phyloP scores from a whole-genome alignment of 805 yeast species.

The Ogataea paraovalis region DNA sequence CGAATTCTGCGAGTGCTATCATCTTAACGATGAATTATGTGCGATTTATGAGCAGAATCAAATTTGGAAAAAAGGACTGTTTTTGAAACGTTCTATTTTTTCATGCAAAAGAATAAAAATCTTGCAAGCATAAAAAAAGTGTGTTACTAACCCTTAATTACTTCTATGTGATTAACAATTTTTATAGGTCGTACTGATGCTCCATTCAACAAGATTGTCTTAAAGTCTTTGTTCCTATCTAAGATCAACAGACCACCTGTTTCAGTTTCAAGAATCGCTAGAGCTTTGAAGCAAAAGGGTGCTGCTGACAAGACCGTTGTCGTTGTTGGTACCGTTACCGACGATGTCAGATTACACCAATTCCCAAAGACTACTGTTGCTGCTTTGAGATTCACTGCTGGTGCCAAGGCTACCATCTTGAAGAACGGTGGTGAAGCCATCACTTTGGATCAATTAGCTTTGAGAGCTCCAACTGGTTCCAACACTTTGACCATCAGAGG shows the following conservation, averaged over 20 bases:
- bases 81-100: not conserved
- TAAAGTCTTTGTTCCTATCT: constrained; percentile 91
- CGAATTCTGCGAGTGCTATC: constrained; percentile 31
- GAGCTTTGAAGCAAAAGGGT: constrained; percentile 77
- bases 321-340: constrained; percentile 99
- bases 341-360: constrained; percentile 89
- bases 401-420: constrained; percentile 95
- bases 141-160: constrained; percentile 28
- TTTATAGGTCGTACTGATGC: constrained; percentile 92
- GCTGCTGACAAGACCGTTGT: constrained; percentile 90
- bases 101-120: constrained; percentile 1
- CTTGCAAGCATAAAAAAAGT: constrained; percentile 1
- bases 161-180: constrained; percentile 8
- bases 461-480: constrained; percentile 99
- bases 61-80: constrained; percentile 13
- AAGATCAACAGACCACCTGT: constrained; percentile 99
- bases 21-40: constrained; percentile 17
- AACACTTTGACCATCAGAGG: constrained; percentile 98
- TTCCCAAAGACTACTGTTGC: constrained; percentile 98
- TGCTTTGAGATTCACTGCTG: constrained; percentile 98
- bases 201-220: constrained; percentile 96
- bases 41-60: constrained; percentile 52
- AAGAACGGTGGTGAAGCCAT: constrained; percentile 99
- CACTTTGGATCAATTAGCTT: constrained; percentile 98
- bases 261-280: constrained; percentile 85